Base-by-base conservation (phyloP, 179 eudicot species). In the Sideroxylon spinosum region DNA sequence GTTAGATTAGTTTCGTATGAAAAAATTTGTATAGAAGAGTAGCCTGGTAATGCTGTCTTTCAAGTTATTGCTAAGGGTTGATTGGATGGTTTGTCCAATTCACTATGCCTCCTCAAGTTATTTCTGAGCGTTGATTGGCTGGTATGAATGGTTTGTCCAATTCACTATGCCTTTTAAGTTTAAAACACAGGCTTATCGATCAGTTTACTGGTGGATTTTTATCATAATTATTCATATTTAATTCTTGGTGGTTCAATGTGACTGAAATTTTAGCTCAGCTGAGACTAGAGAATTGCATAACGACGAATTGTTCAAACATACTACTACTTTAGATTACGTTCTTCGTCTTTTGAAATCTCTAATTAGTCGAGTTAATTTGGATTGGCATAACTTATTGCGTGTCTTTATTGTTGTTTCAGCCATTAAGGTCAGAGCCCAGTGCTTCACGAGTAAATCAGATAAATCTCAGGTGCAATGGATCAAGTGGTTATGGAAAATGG, bases 401-500 rank as follows among this genome's bases (percentile, higher is more conserved):
- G 69, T 25, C 11, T 74, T 59, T 62, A 13, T 48, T 64, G 60
- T 48, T 44, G 57, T 14, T 61, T 71, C 48, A 62, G 56, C 69
- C 32, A 17, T 22, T 61, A 4, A 22, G 20, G 14, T 8, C 10
- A 57, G 76, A 32, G 26, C 65, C 26, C 16, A 59, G 2, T 56
- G 28, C 63, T 32, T 73, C 48, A 14, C 11, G 14, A 22, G n/a
- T n/a, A n/a, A 44, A 64, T 2, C 70, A 28, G 61, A 64, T 76
- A 49, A 48, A 25, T 63, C 19, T 64, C 2, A 55, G 71, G 69
- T 76, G 57, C 80, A 82, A 82, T 83, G 84, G 86, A 80, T 62
- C 84, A 78, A 77, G 63, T 71, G 68, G 78, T 69, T 79, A 78
- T 72, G 62, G 86, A 87, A 62, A 84, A 85, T 81, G 86, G 88